These are phyloP conservation scores for Beauveria sp. DNA, from an alignment of 2,329 filamentous ascomycete genomes.

Conservation along the genomic window DNA sequence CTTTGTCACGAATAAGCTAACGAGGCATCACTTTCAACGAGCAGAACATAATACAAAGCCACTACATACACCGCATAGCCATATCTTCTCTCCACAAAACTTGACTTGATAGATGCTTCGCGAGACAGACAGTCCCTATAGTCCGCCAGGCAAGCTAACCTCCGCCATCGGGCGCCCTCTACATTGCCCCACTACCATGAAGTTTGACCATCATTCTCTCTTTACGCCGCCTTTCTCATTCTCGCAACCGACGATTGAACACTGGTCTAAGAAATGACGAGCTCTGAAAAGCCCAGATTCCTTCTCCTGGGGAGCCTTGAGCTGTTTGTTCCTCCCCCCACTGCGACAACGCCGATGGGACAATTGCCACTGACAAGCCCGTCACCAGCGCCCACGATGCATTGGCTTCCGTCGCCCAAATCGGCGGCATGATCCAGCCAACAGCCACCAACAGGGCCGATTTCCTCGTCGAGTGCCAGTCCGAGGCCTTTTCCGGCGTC, in stretches of 20 bases:
- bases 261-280: not conserved
- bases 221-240: not conserved
- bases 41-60: not conserved
- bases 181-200: constrained; percentile 5
- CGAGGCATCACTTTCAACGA: not conserved
- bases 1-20: not conserved
- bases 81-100: not conserved
- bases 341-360: not conserved
- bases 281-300: constrained; percentile 25
- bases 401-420: constrained; percentile 52
- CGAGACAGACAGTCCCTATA: not conserved
- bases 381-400: constrained; percentile 52
- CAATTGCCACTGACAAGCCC: not conserved
- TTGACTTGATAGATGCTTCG: not conserved
- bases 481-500: constrained; percentile 59
- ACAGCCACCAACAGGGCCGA: constrained; percentile 53
- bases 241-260: not conserved
- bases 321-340: constrained; percentile 23
- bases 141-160: not conserved
- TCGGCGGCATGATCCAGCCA: constrained; percentile 60
- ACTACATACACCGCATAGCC: not conserved
- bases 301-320: constrained; percentile 32
- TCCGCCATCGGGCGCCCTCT: constrained; percentile 6
- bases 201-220: not conserved
- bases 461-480: constrained; percentile 61